Evolutionary conservation across 495 filamentous ascomycete species (phyloP).

Genomic region (Aspergillus coremiiformis): DNA sequence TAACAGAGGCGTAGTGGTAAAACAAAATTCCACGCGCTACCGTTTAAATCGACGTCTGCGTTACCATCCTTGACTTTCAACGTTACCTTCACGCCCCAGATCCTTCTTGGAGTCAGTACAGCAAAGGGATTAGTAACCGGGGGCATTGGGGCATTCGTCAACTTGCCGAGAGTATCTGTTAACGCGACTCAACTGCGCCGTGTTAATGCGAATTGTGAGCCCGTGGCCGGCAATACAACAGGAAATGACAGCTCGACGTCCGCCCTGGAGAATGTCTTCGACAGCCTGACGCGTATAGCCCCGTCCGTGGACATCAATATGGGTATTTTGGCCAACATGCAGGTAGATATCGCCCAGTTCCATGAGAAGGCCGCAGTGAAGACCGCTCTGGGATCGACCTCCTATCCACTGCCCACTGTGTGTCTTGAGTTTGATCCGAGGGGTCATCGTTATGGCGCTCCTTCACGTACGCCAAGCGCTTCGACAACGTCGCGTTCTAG

Average conservation of each 20-base stretch:
- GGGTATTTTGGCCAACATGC: slow-evolving; percentile 13
- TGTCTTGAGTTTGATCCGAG: slow-evolving; percentile 17
- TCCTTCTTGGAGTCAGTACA: slow-evolving; percentile 22
- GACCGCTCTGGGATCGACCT: slow-evolving; percentile 5
- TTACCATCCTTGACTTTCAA: slow-evolving; percentile 13
- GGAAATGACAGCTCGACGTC: neutral
- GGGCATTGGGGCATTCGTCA: slow-evolving; percentile 20
- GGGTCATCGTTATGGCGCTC: neutral
- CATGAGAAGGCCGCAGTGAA: neutral
- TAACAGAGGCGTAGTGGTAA: slow-evolving; percentile 9
- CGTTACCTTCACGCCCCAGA: slow-evolving; percentile 16
- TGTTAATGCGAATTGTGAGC: slow-evolving; percentile 17
- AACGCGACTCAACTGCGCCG: slow-evolving; percentile 9
- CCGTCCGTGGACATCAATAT: slow-evolving; percentile 14
- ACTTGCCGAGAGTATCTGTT: slow-evolving; percentile 17
- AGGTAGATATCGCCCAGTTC: slow-evolving; percentile 1
- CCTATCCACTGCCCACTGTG: slow-evolving; percentile 12
- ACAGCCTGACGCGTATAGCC: slow-evolving; percentile 14
- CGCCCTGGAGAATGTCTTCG: slow-evolving; percentile 1
- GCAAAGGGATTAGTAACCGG: slow-evolving; percentile 1
- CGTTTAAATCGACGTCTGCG: slow-evolving; percentile 17
- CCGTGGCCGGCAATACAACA: neutral
- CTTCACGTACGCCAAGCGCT: neutral
- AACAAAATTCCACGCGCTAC: slow-evolving; percentile 17
- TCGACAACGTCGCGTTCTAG: neutral